phyloP scores from a whole-genome alignment of 2,329 filamentous ascomycete genomes.

The Botryosphaeria dothidea region DNA sequence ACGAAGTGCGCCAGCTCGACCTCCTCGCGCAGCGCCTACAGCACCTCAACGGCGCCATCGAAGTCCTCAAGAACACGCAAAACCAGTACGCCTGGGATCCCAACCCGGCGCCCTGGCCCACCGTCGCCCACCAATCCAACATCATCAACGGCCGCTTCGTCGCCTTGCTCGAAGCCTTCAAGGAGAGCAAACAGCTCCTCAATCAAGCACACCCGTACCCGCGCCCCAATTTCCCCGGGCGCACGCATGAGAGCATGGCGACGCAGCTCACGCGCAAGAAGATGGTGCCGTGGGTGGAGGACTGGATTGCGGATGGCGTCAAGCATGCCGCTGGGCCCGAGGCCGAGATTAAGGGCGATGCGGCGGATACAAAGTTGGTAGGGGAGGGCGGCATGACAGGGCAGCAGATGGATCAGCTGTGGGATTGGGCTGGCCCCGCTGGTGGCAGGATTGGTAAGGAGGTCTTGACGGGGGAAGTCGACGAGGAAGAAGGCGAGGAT shows the following conservation, averaged over 20 bases:
- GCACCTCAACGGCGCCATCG: conserved; percentile 13
- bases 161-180: conserved; percentile 65
- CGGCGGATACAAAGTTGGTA: conserved; percentile 18
- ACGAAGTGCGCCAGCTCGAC: conserved; percentile 13
- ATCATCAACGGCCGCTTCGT: conserved; percentile 46
- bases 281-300: conserved; percentile 74
- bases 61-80: conserved; percentile 15
- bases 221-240: conserved; percentile 67
- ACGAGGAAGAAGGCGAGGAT: conserved; percentile 37
- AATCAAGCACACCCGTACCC: conserved; percentile 73
- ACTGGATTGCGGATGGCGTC: conserved; percentile 65
- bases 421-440: conserved; percentile 56
- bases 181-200: conserved; percentile 67
- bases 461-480: conserved; percentile 34
- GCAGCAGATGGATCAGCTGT: conserved; percentile 59
- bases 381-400: conserved; percentile 38
- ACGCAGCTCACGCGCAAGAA: conserved; percentile 78
- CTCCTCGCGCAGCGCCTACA: conserved; percentile 15
- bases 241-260: conserved; percentile 60
- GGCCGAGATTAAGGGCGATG: neutral
- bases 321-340: conserved; percentile 46
- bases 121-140: conserved; percentile 15
- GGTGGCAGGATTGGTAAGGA: conserved; percentile 56
- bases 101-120: conserved; percentile 7
- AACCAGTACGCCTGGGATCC: neutral